A percentile compares a stretch with the other conserved stretches of the same genome.
These are phyloP conservation scores for Metschnikowia bowlesiae DNA, from an alignment of 805 yeast species.

Conservation along the genomic window DNA sequence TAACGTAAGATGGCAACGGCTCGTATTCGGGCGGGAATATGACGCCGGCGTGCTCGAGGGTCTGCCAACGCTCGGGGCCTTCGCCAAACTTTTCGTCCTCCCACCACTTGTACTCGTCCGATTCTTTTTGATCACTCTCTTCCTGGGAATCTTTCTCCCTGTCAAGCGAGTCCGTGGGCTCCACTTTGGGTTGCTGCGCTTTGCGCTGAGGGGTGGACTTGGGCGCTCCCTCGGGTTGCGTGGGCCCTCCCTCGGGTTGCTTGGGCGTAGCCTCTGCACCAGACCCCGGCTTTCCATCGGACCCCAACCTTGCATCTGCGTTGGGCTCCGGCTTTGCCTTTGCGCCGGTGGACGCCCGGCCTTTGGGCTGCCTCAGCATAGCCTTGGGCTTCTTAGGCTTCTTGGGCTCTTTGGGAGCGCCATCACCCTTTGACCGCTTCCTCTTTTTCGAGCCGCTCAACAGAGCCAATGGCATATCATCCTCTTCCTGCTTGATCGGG, in stretches of 20 bases:
- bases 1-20: constrained; percentile 74
- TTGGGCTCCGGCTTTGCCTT: not conserved
- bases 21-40: constrained; percentile 90
- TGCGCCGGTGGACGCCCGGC: not conserved
- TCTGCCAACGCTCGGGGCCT: constrained; percentile 79
- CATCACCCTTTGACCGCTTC: constrained; percentile 2
- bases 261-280: not conserved
- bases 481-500: constrained; percentile 14
- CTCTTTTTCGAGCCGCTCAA: constrained; percentile 1
- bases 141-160: constrained; percentile 8
- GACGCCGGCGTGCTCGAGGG: constrained; percentile 85
- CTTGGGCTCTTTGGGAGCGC: not conserved
- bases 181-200: not conserved
- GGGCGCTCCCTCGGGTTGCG: not conserved
- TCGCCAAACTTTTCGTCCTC: constrained; percentile 63
- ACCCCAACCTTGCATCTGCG: not conserved
- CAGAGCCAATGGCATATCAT: constrained; percentile 16
- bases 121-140: constrained; percentile 11
- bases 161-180: not conserved
- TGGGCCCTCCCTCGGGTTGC: not conserved
- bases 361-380: not conserved
- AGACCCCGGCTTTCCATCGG: too few relatives aligned
- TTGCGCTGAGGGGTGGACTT: not conserved
- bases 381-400: not conserved
- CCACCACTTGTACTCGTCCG: constrained; percentile 77